These are phyloP conservation scores for Suhomyces panamericanus DNA, from an alignment of 1,139 yeast species.

Conservation along the genomic window DNA sequence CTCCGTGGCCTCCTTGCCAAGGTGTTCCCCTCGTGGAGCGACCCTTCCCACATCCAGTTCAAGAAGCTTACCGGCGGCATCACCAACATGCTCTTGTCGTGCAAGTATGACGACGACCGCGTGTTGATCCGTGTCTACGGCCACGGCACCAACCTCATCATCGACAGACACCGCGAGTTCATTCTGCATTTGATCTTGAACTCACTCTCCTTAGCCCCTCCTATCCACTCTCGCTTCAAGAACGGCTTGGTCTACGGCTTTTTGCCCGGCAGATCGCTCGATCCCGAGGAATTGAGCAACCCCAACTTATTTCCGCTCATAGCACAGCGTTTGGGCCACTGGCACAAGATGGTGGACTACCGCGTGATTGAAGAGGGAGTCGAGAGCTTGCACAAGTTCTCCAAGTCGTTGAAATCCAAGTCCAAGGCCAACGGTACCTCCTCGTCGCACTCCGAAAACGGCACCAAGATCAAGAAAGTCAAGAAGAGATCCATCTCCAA, in stretches of 20 bases:
- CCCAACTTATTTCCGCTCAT: conserved; percentile 54
- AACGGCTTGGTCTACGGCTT: conserved; percentile 77
- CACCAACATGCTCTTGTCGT: conserved; percentile 69
- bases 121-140: conserved; percentile 76
- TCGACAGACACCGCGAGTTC: conserved; percentile 75
- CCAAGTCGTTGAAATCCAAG: conserved; percentile 24
- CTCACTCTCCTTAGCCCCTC: conserved; percentile 65
- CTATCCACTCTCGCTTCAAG: conserved; percentile 64
- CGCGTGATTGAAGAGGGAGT: conserved; percentile 53
- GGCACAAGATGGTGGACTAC: conserved; percentile 57
- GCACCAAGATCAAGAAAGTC: conserved; percentile 16
- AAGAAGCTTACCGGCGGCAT: conserved; percentile 70
- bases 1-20: conserved; percentile 34
- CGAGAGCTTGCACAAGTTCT: conserved; percentile 41
- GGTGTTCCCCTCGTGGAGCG: conserved; percentile 39
- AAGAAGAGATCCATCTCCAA: conserved; percentile 42
- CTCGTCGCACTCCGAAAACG: conserved; percentile 2
- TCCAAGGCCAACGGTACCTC: conserved; percentile 9
- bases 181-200: conserved; percentile 67
- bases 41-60: conserved; percentile 26
- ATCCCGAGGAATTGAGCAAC: conserved; percentile 54
- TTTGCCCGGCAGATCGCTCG: conserved; percentile 63
- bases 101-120: conserved; percentile 32
- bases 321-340: conserved; percentile 68
- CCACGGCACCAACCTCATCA: conserved; percentile 69